These are phyloP conservation scores for Ceratocystis cacaofunesta DNA, from an alignment of 2,329 filamentous ascomycete species.

Conservation along the genomic window DNA sequence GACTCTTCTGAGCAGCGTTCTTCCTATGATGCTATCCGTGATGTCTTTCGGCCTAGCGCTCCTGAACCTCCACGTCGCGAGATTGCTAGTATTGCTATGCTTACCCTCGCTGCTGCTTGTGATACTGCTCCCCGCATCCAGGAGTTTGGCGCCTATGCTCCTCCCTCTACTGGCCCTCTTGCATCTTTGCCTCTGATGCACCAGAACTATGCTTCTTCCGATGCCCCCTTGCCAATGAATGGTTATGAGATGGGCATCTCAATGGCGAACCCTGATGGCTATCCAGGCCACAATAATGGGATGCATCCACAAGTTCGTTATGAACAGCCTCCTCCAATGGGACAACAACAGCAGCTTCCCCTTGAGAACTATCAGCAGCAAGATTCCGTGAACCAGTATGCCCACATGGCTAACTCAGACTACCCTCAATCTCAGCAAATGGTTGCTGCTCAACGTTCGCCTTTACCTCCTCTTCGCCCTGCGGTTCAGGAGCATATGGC, in stretches of 20 bases:
- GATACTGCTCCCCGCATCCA: conserved; percentile 3
- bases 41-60: conserved; percentile 26
- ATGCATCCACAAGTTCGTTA: conserved; percentile 2
- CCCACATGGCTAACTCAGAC: not conserved
- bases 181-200: not conserved
- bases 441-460: conserved; percentile 8
- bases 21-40: conserved; percentile 25
- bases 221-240: not conserved
- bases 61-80: conserved; percentile 22
- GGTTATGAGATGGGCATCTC: conserved; percentile 6
- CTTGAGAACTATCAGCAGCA: conserved; percentile 12
- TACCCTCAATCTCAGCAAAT: conserved; percentile 10
- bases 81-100: conserved; percentile 10
- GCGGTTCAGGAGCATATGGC: conserved; percentile 3
- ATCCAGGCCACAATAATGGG: not conserved
- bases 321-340: conserved; percentile 3
- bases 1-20: conserved; percentile 12
- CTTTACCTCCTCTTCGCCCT: conserved; percentile 13
- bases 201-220: not conserved
- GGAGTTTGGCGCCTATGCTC: not conserved
- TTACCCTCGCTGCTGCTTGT: conserved; percentile 9
- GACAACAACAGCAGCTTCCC: not conserved
- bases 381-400: conserved; percentile 4
- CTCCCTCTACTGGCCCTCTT: not conserved
- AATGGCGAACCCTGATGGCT: not conserved